Percentiles rank a stretch among this genome's conserved stretches.
These are phyloP conservation scores for Barnettozyma siamensis DNA, from an alignment of 805 yeast species.

Conservation along the genomic window DNA sequence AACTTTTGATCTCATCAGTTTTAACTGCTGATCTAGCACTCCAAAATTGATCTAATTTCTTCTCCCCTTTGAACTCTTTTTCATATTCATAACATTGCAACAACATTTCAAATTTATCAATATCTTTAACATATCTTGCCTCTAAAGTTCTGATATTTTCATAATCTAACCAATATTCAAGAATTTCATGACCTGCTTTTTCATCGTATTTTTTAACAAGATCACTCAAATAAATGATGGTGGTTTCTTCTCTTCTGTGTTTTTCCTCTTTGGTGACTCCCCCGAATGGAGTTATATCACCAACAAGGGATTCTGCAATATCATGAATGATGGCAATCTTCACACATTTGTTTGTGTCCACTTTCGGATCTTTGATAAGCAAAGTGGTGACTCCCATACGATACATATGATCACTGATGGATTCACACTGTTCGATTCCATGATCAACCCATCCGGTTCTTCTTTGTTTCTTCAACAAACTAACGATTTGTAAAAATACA, in stretches of 20 bases:
- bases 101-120: constrained; percentile 86
- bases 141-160: constrained; percentile 78
- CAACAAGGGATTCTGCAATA: constrained; percentile 89
- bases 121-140: constrained; percentile 87
- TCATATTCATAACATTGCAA: constrained; percentile 84
- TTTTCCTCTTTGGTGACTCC: constrained; percentile 71
- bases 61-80: constrained; percentile 48
- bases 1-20: constrained; percentile 60
- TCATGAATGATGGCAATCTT: constrained; percentile 89
- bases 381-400: constrained; percentile 82
- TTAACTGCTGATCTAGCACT: constrained; percentile 56
- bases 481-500: constrained; percentile 59
- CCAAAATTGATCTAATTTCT: constrained; percentile 66
- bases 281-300: constrained; percentile 88
- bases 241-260: constrained; percentile 69
- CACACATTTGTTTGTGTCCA: constrained; percentile 65
- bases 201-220: constrained; percentile 62
- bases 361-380: constrained; percentile 47
- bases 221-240: constrained; percentile 61
- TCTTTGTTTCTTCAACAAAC: constrained; percentile 67
- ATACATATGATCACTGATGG: constrained; percentile 94
- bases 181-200: constrained; percentile 55
- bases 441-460: constrained; percentile 95
- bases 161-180: constrained; percentile 79
- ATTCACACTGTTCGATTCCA: constrained; percentile 39